Conservation (phyloP, 2,329 filamentous ascomycete genomes). For the Camillea tinctor region DNA sequence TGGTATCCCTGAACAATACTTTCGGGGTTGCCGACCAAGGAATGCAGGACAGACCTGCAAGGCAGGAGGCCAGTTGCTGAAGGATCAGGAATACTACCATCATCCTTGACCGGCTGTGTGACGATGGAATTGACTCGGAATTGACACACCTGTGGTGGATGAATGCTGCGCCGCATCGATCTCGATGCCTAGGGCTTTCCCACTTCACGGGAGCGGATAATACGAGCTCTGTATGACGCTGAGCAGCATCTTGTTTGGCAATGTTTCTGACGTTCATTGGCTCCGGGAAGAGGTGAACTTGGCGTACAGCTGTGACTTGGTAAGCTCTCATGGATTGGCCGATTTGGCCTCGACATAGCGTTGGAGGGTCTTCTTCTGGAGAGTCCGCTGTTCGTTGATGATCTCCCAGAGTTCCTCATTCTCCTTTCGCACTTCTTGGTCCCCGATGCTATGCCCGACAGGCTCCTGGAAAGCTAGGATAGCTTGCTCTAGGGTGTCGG, state of each 20-base stretch:
- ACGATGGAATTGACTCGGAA: not conserved
- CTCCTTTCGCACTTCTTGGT: conserved; percentile 39
- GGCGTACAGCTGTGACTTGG: not conserved
- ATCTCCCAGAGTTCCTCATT: conserved; percentile 46
- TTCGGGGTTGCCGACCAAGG: not conserved
- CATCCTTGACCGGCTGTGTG: not conserved
- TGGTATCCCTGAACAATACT: not conserved
- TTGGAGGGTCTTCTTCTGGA: conserved; percentile 41
- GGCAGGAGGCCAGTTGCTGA: not conserved
- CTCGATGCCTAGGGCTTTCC: not conserved
- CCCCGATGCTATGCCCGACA: conserved; percentile 24
- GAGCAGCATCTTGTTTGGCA: not conserved
- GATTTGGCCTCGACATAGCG: conserved; percentile 30
- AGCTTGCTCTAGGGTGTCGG: conserved; percentile 48
- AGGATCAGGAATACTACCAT: not conserved
- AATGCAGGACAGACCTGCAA: not conserved
- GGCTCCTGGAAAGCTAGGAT: conserved; percentile 46
- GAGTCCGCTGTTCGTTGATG: conserved; percentile 42
- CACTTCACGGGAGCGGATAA: not conserved
- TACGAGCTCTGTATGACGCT: not conserved
- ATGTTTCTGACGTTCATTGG: conserved; percentile 1
- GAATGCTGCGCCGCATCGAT: not conserved
- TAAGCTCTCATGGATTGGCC: conserved; percentile 19
- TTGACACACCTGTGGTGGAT: not conserved
- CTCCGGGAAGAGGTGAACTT: not conserved